Evolutionary conservation across 2,329 filamentous ascomycete species (phyloP), one percentile per base, ranked within the genome.

Genomic region (Leptographium flavum): DNA sequence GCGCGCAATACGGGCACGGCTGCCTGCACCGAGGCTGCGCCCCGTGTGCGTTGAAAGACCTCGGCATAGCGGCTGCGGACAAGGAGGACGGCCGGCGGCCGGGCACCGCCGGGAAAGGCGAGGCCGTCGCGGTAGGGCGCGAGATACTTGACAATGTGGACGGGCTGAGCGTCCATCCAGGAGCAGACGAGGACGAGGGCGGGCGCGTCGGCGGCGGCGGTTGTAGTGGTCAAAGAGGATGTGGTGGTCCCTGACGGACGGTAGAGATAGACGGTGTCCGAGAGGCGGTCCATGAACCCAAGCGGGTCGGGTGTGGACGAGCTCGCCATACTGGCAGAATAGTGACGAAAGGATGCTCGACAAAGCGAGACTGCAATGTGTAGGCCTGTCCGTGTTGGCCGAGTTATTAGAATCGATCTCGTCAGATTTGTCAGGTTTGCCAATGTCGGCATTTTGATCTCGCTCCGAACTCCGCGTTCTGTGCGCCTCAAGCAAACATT

Each of bases 101-200:
- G 53, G 5, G 52, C 47, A 5, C 52, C 47, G 15, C 19, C 39
- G 31, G 47, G 36, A 30, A 49, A 48, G n/a, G 49, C 45, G 1
- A 31, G 35, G 17, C 50, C 47, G 38, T 47, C 44, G 49, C 67
- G 67, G 54, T 74, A 66, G 23, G 60, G 58, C 4, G 60, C 53
- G 25, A 70, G 60, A 54, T 74, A 75, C 52, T 75, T 75, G 50
- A 63, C 62, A 38, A 74, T 66, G 53, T 74, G 69, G 7, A 56
- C 55, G 33, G 71, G 65, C n/a, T 55, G 61, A 10, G 71, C 70
- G 38, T 63, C 66, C 63, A 73, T 70, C 71, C 72, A 75, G 8
- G 64, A 59, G 31, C 66, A 62, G 31, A 74, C 41, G 22, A 73
- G 50, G 46, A 74, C 62, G 31, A 74, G 62, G 44, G 64, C 64